Evolutionary conservation across 345 rosid genomes (phyloP).

Genomic region (Citrus cavaleriei): DNA sequence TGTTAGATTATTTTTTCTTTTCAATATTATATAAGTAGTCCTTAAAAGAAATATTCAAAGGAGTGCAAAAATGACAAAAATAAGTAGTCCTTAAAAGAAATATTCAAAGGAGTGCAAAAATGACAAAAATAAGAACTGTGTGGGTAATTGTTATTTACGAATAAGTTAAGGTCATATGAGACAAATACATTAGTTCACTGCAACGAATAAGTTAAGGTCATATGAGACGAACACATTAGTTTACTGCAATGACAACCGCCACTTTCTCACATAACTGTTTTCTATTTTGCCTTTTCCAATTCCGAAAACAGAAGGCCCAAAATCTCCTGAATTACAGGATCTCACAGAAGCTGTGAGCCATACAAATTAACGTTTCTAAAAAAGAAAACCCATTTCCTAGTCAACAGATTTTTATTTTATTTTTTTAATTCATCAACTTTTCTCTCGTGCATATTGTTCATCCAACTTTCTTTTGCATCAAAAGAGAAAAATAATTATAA

Average conservation of each 20-base stretch:
- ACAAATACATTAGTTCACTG: neutral
- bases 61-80: neutral
- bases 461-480: neutral
- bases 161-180: neutral
- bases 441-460: neutral
- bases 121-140: neutral
- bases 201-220: neutral
- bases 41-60: neutral
- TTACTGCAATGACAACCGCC: neutral
- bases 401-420: neutral
- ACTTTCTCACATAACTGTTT: conserved; percentile 16
- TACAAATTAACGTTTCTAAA: conserved; percentile 18
- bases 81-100: no score
- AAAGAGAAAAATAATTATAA: neutral
- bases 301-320: conserved; percentile 12
- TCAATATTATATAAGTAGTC: no score
- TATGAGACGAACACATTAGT: neutral
- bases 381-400: conserved; percentile 9
- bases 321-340: conserved; percentile 39
- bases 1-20: neutral
- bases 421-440: neutral
- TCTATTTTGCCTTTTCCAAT: conserved; percentile 25
- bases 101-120: neutral
- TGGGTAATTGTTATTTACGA: neutral
- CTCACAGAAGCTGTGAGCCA: conserved; percentile 26